phyloP scores from a whole-genome alignment of 192 early-diverging fungal genomes.

The Backusella macrospora region DNA sequence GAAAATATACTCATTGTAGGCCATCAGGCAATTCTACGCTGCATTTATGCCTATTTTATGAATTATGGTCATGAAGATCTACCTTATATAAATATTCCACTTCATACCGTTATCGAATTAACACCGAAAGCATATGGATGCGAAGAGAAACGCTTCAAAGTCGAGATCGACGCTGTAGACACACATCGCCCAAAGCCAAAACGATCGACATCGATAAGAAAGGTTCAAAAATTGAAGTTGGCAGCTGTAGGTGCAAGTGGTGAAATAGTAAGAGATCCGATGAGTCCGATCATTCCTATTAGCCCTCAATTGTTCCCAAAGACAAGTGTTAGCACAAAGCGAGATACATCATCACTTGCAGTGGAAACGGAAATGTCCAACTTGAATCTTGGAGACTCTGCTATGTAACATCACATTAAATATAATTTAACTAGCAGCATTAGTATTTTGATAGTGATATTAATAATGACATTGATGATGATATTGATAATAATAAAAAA shows the following conservation, averaged over 20 bases:
- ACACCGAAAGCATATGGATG: conserved; percentile 98
- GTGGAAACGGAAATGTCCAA: conserved; percentile 7
- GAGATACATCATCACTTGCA: not conserved
- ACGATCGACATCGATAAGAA: not conserved
- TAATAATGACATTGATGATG: not conserved
- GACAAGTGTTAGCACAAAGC: not conserved
- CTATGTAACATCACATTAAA: not conserved
- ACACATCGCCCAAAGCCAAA: conserved; percentile 85
- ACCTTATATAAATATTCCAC: conserved; percentile 98
- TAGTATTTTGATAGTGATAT: not conserved
- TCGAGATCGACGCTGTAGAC: conserved; percentile 98
- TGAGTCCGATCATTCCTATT: conserved; percentile 33
- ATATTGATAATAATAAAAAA: not conserved
- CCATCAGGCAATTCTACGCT: conserved; percentile 97
- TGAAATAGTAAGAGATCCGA: conserved; percentile 37
- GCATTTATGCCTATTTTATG: conserved; percentile 98
- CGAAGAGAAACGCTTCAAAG: conserved; percentile 88
- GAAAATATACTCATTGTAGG: conserved; percentile 95
- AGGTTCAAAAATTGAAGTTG: not conserved
- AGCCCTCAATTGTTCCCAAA: conserved; percentile 19
- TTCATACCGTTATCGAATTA: conserved; percentile 96
- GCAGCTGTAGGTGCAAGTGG: conserved; percentile 29
- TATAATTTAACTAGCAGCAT: not conserved
- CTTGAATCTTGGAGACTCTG: not conserved
- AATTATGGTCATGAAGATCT: conserved; percentile 92